Evolutionary conservation across 352 stramenopile genomes (phyloP).

Genomic region (Pythium aristosporum): DNA sequence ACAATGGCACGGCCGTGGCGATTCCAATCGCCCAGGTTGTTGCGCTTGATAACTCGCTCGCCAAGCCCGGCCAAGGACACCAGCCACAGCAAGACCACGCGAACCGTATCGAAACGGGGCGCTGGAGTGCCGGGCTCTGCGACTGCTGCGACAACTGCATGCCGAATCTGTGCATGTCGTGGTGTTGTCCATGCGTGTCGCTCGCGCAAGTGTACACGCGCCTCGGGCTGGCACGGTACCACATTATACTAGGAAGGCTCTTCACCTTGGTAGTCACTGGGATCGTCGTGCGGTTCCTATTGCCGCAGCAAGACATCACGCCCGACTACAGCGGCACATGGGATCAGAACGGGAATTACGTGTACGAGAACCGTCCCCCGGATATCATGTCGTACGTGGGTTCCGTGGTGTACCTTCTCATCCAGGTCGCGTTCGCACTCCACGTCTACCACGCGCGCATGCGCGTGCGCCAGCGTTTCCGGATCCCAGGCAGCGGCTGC

Average conservation of each 20-base stretch:
- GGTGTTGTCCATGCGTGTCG: constrained; percentile 33
- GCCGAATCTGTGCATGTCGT: constrained; percentile 34
- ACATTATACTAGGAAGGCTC: constrained; percentile 6
- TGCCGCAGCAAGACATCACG: background rate
- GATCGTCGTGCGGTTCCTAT: background rate
- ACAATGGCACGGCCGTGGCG: background rate
- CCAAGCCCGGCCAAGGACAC: background rate
- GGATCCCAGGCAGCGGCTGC: constrained; percentile 26
- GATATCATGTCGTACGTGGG: background rate
- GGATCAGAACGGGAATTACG: constrained; percentile 10
- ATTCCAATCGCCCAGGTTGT: background rate
- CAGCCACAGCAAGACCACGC: background rate
- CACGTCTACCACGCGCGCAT: constrained; percentile 10
- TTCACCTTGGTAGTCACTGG: constrained; percentile 4
- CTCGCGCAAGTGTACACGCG: constrained; percentile 27
- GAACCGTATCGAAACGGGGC: constrained; percentile 1
- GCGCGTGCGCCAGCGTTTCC: constrained; percentile 19
- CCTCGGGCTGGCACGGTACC: constrained; percentile 19
- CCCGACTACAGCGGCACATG: background rate
- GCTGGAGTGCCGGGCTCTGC: constrained; percentile 21
- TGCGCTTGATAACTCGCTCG: background rate
- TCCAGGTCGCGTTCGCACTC: constrained; percentile 5
- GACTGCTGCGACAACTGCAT: constrained; percentile 30
- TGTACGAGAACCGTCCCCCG: background rate
- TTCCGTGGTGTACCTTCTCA: background rate